phyloP scores from a whole-genome alignment of 2,329 filamentous ascomycete genomes.

The Fragosphaeria purpurea region DNA sequence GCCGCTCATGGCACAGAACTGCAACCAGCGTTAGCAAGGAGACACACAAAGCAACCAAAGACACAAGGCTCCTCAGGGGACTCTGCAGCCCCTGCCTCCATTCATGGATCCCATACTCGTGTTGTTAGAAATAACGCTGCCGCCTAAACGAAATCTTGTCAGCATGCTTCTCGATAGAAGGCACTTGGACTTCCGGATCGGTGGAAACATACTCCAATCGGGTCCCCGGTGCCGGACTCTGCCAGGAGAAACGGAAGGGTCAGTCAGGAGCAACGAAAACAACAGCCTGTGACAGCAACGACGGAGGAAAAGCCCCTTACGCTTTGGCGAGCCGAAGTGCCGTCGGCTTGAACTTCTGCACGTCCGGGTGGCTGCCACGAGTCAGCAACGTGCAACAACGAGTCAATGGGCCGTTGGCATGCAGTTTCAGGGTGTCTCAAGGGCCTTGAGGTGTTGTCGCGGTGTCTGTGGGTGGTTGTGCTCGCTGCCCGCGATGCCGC shows the following conservation, averaged over 20 bases:
- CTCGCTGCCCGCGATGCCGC: slow-evolving; percentile 1
- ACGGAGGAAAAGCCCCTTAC: slow-evolving; percentile 53
- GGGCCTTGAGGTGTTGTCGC: too few species aligned
- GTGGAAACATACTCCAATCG: slow-evolving; percentile 68
- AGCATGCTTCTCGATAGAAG: slow-evolving; percentile 2
- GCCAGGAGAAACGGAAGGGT: slow-evolving; percentile 20
- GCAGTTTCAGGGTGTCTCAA: background rate
- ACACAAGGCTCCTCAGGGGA: too few species aligned
- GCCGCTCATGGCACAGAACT: slow-evolving; percentile 94
- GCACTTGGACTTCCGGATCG: too few species aligned
- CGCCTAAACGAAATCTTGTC: slow-evolving; percentile 56
- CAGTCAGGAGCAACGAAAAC: slow-evolving; percentile 16
- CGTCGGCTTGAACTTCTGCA: slow-evolving; percentile 91
- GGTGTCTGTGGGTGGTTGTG: too few species aligned
- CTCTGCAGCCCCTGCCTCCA: background rate
- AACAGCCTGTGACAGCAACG: background rate
- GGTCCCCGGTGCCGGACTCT: slow-evolving; percentile 93
- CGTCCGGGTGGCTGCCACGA: slow-evolving; percentile 66
- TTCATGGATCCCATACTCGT: slow-evolving; percentile 56
- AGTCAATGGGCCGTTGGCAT: too few species aligned
- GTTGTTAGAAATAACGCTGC: slow-evolving; percentile 79
- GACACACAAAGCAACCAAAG: too few species aligned
- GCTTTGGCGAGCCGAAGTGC: slow-evolving; percentile 89
- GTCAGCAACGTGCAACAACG: background rate
- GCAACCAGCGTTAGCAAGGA: slow-evolving; percentile 20